A percentile compares a stretch with the other conserved stretches of the same genome.
These are phyloP conservation scores for Sporothrix curviconia DNA, from an alignment of 2,329 filamentous ascomycete species.

Conservation along the genomic window DNA sequence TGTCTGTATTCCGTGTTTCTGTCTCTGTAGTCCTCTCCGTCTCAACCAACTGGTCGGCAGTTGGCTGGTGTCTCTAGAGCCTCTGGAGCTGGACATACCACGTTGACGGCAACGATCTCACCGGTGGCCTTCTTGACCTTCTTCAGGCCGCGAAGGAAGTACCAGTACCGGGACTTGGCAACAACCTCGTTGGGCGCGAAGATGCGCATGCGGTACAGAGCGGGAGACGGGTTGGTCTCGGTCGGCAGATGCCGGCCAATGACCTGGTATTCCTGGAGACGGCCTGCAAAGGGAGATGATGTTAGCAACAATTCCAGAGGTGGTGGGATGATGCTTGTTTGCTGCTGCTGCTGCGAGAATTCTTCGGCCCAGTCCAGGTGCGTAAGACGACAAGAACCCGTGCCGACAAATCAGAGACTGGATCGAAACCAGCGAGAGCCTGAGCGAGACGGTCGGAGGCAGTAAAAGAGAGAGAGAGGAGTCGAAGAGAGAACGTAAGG, in stretches of 20 bases:
- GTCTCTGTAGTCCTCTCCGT: neutral
- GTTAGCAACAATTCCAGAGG: too few relatives aligned
- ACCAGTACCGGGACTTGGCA: constrained; percentile 99
- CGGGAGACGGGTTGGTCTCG: constrained; percentile 92
- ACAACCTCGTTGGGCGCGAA: constrained; percentile 97
- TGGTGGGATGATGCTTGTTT: too few relatives aligned
- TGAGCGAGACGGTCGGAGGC: too few relatives aligned
- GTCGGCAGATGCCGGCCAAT: constrained; percentile 98
- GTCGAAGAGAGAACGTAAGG: too few relatives aligned
- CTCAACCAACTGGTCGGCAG: too few relatives aligned
- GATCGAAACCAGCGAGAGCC: too few relatives aligned
- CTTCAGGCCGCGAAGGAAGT: constrained; percentile 97
- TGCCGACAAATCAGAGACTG: too few relatives aligned
- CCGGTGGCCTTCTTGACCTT: constrained; percentile 99
- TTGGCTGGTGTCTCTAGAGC: too few relatives aligned
- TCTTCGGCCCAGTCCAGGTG: too few relatives aligned
- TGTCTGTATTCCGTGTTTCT: neutral
- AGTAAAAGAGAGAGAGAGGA: too few relatives aligned
- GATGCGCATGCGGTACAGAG: constrained; percentile 99
- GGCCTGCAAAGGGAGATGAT: constrained; percentile 61
- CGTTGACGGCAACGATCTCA: constrained; percentile 96
- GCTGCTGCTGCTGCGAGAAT: too few relatives aligned
- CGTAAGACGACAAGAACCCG: too few relatives aligned
- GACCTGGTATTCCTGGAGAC: constrained; percentile 99
- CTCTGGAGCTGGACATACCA: constrained; percentile 54